Percentiles rank a stretch among this genome's conserved stretches.
phyloP scores from a whole-genome alignment of 306 rosid genomes.

The Rubus idaeus region DNA sequence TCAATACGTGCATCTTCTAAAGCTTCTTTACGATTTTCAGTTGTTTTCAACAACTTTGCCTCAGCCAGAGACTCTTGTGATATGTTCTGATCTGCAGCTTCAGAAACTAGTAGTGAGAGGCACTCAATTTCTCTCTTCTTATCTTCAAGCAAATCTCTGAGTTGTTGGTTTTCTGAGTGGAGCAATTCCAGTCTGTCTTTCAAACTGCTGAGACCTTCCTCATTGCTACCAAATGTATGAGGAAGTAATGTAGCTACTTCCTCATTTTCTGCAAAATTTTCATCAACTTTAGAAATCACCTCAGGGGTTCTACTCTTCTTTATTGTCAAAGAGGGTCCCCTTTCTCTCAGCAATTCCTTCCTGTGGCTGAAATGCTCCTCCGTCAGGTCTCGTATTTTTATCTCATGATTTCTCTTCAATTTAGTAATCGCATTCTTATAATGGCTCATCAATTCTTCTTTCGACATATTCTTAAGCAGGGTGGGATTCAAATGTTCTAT shows the following conservation, averaged over 20 bases:
- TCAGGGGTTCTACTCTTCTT: constrained; percentile 68
- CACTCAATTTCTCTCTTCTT: constrained; percentile 51
- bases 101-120: constrained; percentile 60
- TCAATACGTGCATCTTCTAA: constrained; percentile 46
- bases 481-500: constrained; percentile 46
- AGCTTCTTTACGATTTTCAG: constrained; percentile 49
- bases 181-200: constrained; percentile 63
- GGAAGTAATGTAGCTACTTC: constrained; percentile 27
- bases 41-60: constrained; percentile 38
- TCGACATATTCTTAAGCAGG: constrained; percentile 42
- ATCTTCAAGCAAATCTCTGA: constrained; percentile 54
- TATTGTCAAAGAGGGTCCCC: constrained; percentile 43
- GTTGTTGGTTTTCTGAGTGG: constrained; percentile 51
- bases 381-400: constrained; percentile 55
- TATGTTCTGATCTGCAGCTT: constrained; percentile 37
- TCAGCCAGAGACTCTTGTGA: constrained; percentile 45
- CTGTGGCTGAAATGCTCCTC: constrained; percentile 59
- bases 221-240: constrained; percentile 27
- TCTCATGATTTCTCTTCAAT: constrained; percentile 82
- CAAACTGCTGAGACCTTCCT: constrained; percentile 52
- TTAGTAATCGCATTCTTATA: constrained; percentile 54
- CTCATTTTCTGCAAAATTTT: constrained; percentile 53
- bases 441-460: constrained; percentile 47
- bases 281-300: constrained; percentile 63
- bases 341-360: constrained; percentile 53